Evolutionary conservation across 257 asterid species (phyloP).

Genomic region (Datura wrightii): DNA sequence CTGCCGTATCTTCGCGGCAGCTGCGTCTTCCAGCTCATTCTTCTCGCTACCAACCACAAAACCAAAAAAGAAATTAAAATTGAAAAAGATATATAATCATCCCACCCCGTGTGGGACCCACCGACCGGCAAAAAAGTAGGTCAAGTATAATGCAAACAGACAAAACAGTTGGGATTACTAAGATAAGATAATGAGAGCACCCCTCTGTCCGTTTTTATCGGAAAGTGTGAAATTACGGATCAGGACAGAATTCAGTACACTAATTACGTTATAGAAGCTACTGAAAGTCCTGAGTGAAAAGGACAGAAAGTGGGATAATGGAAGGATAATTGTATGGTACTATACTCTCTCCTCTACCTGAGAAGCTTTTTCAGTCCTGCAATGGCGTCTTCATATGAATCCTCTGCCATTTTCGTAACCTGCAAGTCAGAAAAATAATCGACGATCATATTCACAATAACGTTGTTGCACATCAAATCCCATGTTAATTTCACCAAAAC

Average conservation of each 20-base stretch:
- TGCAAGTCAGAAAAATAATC: conserved; percentile 37
- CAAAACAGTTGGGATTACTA: background rate
- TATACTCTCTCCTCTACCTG: conserved; percentile 57
- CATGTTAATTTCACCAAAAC: background rate
- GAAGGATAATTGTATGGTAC: background rate
- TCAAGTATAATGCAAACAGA: conserved; percentile 28
- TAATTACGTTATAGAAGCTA: conserved; percentile 20
- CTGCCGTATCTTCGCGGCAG: conserved; percentile 72
- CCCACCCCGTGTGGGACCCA: conserved; percentile 35
- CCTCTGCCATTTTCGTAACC: conserved; percentile 65
- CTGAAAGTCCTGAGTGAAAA: background rate
- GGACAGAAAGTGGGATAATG: background rate
- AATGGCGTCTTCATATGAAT: conserved; percentile 74
- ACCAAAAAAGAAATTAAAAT: conserved; percentile 23
- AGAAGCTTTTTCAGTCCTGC: conserved; percentile 77
- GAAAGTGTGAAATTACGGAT: conserved; percentile 44
- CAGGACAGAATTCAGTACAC: conserved; percentile 32
- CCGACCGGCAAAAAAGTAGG: conserved; percentile 14
- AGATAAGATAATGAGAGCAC: conserved; percentile 13
- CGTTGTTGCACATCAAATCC: background rate
- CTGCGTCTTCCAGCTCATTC: conserved; percentile 62
- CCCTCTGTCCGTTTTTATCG: background rate
- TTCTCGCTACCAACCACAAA: conserved; percentile 54
- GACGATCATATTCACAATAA: background rate
- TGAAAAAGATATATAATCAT: conserved; percentile 7